Conservation (phyloP, 805 yeast species). For the Saccharomycopsis babjevae region DNA sequence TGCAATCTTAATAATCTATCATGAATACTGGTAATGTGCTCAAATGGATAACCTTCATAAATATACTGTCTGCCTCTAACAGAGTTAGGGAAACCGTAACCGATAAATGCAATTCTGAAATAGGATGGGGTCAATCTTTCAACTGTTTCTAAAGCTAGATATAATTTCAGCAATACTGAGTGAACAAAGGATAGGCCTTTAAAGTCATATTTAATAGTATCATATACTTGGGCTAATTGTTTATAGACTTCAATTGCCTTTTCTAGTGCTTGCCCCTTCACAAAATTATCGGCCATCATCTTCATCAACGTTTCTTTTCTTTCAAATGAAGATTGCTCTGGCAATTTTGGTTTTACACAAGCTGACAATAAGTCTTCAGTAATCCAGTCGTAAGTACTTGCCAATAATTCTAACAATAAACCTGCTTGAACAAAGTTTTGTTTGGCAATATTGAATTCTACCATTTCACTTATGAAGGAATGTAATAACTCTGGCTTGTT, state of each 20-base stretch:
- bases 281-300: conserved; percentile 58
- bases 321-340: conserved; percentile 72
- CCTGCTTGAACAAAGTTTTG: conserved; percentile 74
- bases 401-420: conserved; percentile 64
- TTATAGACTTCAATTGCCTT: conserved; percentile 72
- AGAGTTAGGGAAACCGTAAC: conserved; percentile 74
- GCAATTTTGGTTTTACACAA: conserved; percentile 56
- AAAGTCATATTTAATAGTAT: conserved; percentile 62
- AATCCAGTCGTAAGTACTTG: conserved; percentile 69
- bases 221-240: conserved; percentile 68
- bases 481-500: conserved; percentile 72
- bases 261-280: conserved; percentile 64
- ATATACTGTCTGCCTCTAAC: conserved; percentile 69
- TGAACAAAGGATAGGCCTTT: conserved; percentile 65
- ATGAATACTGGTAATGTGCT: conserved; percentile 75
- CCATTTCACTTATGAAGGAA: conserved; percentile 68
- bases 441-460: conserved; percentile 48
- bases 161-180: conserved; percentile 56
- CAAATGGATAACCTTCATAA: conserved; percentile 81
- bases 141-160: conserved; percentile 51
- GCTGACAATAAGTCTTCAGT: conserved; percentile 45
- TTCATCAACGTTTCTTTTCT: conserved; percentile 66
- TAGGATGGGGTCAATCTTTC: conserved; percentile 70
- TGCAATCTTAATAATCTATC: conserved; percentile 62
- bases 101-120: conserved; percentile 71